A percentile compares a stretch with the other conserved stretches of the same genome.
Evolutionary conservation across 2,329 filamentous ascomycete genomes (phyloP).

Genomic region (Pyricularia pennisetigena): DNA sequence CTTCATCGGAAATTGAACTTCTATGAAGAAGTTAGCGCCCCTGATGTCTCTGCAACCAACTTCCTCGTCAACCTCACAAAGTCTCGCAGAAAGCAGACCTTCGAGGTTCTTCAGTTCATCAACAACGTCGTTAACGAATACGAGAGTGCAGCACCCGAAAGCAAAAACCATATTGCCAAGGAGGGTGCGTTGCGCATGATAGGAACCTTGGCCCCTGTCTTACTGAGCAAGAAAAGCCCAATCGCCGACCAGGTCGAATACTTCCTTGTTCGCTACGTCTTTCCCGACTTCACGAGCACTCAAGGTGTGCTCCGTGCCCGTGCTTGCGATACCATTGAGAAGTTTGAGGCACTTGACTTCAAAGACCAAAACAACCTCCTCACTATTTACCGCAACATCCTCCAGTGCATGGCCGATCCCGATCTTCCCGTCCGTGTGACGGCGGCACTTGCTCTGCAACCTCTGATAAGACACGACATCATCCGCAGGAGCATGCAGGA

Average conservation of each 20-base stretch:
- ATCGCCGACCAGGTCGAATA: conserved; percentile 97
- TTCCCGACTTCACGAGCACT: conserved; percentile 89
- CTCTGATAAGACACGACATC: conserved; percentile 88
- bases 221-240: conserved; percentile 95
- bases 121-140: conserved; percentile 93
- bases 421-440: conserved; percentile 90
- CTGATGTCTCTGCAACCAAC: conserved; percentile 91
- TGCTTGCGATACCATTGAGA: conserved; percentile 94
- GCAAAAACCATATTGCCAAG: conserved; percentile 92
- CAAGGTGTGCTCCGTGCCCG: conserved; percentile 89
- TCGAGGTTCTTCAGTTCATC: conserved; percentile 87
- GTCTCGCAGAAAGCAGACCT: conserved; percentile 88
- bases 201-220: conserved; percentile 84
- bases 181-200: conserved; percentile 97
- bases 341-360: conserved; percentile 96
- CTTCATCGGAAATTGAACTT: conserved; percentile 96
- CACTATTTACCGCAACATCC: conserved; percentile 90
- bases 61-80: conserved; percentile 94
- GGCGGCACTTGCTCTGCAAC: conserved; percentile 86
- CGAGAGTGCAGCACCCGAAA: conserved; percentile 70
- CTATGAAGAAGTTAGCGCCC: conserved; percentile 92
- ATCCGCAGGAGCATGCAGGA: conserved; percentile 94
- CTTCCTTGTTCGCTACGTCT: conserved; percentile 96
- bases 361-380: conserved; percentile 93
- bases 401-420: conserved; percentile 94